phyloP scores from a whole-genome alignment of 1,139 yeast genomes.

The Diutina siamensis region DNA sequence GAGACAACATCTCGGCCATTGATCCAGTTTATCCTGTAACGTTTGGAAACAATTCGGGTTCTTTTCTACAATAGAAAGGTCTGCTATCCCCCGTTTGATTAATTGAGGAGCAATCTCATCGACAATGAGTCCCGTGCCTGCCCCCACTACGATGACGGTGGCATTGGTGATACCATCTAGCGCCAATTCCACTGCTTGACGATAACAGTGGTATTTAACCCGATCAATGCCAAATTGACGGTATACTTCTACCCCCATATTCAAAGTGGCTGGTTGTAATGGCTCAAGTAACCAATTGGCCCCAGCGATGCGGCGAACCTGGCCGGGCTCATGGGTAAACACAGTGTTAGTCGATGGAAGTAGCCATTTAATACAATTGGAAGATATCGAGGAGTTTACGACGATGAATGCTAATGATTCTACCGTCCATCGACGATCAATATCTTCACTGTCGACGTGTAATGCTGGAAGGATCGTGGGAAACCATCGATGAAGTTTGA shows the following conservation, averaged over 20 bases:
- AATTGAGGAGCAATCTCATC: slow-evolving; percentile 14
- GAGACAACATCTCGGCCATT: background rate
- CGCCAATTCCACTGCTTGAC: slow-evolving; percentile 52
- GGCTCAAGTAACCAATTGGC: slow-evolving; percentile 28
- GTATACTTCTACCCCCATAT: slow-evolving; percentile 50
- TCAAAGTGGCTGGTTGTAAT: slow-evolving; percentile 53
- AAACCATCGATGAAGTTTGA: no score
- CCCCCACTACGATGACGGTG: slow-evolving; percentile 53
- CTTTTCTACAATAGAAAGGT: slow-evolving; percentile 41
- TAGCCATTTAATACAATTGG: background rate
- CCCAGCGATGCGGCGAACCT: background rate
- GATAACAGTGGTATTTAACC: slow-evolving; percentile 57
- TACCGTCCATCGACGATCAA: background rate
- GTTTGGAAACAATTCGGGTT: slow-evolving; percentile 49
- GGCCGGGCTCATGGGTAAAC: background rate
- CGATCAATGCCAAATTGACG: slow-evolving; percentile 58
- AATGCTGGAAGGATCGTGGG: no score
- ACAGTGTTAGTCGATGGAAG: background rate
- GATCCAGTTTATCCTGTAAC: slow-evolving; percentile 17
- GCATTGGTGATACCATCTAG: slow-evolving; percentile 17
- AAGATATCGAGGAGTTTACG: background rate
- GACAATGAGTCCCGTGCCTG: slow-evolving; percentile 74
- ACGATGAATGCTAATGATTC: background rate
- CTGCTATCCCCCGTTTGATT: no score
- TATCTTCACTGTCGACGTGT: background rate